These are phyloP conservation scores for Arthrobotrys sphaeroides DNA, from an alignment of 2,329 filamentous ascomycete genomes.

Conservation along the genomic window DNA sequence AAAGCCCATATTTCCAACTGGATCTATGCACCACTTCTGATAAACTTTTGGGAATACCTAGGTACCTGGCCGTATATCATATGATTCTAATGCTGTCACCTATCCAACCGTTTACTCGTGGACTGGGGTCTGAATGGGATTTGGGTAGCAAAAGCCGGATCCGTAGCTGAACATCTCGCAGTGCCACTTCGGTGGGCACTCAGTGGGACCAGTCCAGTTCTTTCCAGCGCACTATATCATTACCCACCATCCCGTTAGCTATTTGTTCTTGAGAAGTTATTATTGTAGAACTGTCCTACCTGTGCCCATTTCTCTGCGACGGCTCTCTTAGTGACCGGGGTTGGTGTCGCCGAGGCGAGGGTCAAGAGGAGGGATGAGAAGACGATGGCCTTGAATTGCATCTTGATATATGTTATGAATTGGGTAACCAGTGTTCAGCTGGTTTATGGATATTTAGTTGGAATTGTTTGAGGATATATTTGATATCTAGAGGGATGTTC, in stretches of 20 bases:
- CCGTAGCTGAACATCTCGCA: conserved; percentile 6
- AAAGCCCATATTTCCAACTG: too few relatives aligned
- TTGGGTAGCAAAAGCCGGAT: conserved; percentile 6
- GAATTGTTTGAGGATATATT: background rate
- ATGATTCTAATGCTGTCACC: too few relatives aligned
- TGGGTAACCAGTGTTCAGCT: background rate
- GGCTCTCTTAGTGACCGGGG: background rate
- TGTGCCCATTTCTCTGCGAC: background rate
- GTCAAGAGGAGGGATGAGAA: conserved; percentile 2
- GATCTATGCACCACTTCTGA: too few relatives aligned
- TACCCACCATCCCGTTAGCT: background rate
- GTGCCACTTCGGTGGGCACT: background rate
- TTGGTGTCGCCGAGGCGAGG: background rate
- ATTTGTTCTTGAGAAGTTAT: background rate
- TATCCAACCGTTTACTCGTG: background rate
- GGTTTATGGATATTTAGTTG: background rate
- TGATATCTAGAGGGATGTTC: background rate
- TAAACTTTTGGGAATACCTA: too few relatives aligned
- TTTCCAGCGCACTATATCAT: background rate
- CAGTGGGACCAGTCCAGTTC: conserved; percentile 2
- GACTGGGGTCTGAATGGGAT: background rate
- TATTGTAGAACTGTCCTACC: background rate
- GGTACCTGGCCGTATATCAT: too few relatives aligned
- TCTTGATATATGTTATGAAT: background rate
- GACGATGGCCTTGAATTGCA: conserved; percentile 1